Evolutionary conservation across 163 green algal genomes (phyloP).

Genomic region (Scenedesmus sp.): DNA sequence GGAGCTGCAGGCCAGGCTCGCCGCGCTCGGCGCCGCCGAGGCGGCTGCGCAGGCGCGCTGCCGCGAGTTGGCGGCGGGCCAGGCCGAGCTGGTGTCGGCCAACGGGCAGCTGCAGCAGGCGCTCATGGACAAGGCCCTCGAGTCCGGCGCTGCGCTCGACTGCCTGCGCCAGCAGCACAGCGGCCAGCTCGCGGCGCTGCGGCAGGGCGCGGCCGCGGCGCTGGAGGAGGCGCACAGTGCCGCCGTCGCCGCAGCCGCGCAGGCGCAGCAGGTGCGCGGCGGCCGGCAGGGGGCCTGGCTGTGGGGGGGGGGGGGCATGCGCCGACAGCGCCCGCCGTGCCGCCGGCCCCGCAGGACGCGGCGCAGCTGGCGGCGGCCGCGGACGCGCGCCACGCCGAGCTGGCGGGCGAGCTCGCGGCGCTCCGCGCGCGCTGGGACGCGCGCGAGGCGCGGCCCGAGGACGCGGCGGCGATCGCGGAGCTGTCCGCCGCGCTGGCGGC

Average conservation of each 20-base stretch:
- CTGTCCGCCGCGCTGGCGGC: slow-evolving; percentile 2
- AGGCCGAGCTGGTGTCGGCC: slow-evolving; percentile 7
- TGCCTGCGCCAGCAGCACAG: slow-evolving; percentile 37
- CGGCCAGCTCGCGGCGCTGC: slow-evolving; percentile 7
- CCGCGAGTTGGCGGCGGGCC: slow-evolving; percentile 35
- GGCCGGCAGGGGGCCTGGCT: no score
- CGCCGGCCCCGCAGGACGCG: neutral
- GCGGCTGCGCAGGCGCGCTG: neutral
- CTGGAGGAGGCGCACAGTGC: neutral
- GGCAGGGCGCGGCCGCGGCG: neutral
- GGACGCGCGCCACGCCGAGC: neutral
- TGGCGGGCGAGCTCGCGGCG: neutral
- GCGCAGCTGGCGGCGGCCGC: slow-evolving; percentile 9
- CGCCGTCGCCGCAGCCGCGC: neutral
- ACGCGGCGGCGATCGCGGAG: slow-evolving; percentile 43
- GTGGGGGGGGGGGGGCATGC: no score
- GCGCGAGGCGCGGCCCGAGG: slow-evolving; percentile 51
- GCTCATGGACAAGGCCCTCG: slow-evolving; percentile 51
- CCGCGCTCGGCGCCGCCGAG: neutral
- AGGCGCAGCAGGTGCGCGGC: slow-evolving; percentile 6
- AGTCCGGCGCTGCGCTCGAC: slow-evolving; percentile 47
- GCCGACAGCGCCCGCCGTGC: no score
- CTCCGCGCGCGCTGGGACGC: slow-evolving; percentile 37
- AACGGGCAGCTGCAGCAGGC: slow-evolving; percentile 53
- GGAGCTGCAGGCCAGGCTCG: slow-evolving; percentile 1